Evolutionary conservation across 768 basidiomycete genomes (phyloP).

Genomic region (Daedaleopsis nitida): DNA sequence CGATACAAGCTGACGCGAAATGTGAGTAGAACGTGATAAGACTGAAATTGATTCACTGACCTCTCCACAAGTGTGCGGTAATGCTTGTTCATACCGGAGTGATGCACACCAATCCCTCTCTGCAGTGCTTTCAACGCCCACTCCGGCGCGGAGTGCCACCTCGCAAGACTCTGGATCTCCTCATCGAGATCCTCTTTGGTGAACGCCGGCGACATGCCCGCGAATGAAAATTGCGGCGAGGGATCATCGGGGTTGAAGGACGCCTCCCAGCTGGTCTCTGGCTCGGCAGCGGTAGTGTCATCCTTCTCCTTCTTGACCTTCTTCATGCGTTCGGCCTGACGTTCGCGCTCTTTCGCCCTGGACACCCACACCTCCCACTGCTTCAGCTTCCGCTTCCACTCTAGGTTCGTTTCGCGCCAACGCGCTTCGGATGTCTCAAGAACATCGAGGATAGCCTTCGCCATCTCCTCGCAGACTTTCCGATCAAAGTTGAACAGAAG

Average conservation of each 20-base stretch:
- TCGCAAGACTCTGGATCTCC: constrained; percentile 43
- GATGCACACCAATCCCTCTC: constrained; percentile 70
- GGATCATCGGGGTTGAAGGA: constrained; percentile 62
- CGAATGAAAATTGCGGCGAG: constrained; percentile 61
- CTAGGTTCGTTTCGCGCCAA: constrained; percentile 49
- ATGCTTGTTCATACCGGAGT: constrained; percentile 65
- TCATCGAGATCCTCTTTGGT: constrained; percentile 49
- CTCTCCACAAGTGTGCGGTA: constrained; percentile 63
- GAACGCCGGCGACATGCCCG: constrained; percentile 43
- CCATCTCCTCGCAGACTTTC: constrained; percentile 57
- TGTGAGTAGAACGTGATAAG: not conserved
- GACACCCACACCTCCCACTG: constrained; percentile 54
- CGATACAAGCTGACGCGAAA: constrained; percentile 53
- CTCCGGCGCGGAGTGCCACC: constrained; percentile 34
- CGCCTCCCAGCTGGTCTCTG: constrained; percentile 46
- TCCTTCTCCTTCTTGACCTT: constrained; percentile 42
- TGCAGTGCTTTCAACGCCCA: constrained; percentile 52
- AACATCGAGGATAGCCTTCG: constrained; percentile 33
- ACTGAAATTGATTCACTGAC: constrained; percentile 29
- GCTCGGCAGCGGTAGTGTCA: constrained; percentile 30
- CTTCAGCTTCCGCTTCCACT: constrained; percentile 52
- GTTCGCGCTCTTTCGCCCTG: constrained; percentile 50
- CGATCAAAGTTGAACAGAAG: constrained; percentile 72
- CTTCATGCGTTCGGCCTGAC: constrained; percentile 40
- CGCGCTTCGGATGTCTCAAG: constrained; percentile 47